Evolutionary conservation across 1,284 basidiomycete genomes (phyloP).

Genomic region (Rhodotorula mucilaginosa): DNA sequence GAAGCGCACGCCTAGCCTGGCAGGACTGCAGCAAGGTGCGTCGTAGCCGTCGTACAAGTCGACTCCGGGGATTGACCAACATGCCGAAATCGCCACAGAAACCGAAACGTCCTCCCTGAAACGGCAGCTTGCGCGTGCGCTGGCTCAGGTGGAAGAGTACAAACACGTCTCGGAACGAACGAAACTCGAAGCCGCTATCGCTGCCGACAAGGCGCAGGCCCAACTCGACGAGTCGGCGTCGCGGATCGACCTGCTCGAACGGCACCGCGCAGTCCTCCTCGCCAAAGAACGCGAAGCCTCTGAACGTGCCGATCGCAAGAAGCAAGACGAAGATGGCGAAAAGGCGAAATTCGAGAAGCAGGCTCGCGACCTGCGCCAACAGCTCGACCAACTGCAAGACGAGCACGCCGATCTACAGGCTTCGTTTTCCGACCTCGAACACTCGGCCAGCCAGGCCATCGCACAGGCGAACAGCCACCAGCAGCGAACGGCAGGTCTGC

Average conservation of each 20-base stretch:
- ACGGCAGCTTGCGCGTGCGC: constrained; percentile 29
- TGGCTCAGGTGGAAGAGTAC: constrained; percentile 26
- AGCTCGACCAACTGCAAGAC: constrained; percentile 28
- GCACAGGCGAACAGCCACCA: constrained; percentile 26
- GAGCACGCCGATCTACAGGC: constrained; percentile 31
- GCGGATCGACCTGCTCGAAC: constrained; percentile 37
- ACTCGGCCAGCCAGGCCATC: constrained; percentile 28
- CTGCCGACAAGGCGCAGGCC: constrained; percentile 12
- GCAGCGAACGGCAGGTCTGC: constrained; percentile 14
- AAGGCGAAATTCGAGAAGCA: constrained; percentile 18
- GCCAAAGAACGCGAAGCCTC: constrained; percentile 35
- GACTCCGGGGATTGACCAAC: background rate
- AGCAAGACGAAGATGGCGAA: constrained; percentile 19
- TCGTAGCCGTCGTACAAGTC: background rate
- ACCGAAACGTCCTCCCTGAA: constrained; percentile 31
- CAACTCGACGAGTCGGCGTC: constrained; percentile 24
- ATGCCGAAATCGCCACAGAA: constrained; percentile 5
- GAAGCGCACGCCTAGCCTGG: constrained; percentile 25
- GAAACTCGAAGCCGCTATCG: constrained; percentile 17
- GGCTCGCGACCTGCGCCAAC: constrained; percentile 23
- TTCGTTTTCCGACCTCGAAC: constrained; percentile 28
- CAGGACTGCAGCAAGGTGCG: constrained; percentile 30
- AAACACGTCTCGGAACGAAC: constrained; percentile 24
- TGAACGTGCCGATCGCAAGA: constrained; percentile 20
- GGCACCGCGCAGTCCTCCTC: constrained; percentile 36